Percentiles rank a stretch among this genome's conserved stretches.
Evolutionary conservation across 225 moss, liverwort and hornwort species (phyloP).

Genomic region (Polytrichum formosum): DNA sequence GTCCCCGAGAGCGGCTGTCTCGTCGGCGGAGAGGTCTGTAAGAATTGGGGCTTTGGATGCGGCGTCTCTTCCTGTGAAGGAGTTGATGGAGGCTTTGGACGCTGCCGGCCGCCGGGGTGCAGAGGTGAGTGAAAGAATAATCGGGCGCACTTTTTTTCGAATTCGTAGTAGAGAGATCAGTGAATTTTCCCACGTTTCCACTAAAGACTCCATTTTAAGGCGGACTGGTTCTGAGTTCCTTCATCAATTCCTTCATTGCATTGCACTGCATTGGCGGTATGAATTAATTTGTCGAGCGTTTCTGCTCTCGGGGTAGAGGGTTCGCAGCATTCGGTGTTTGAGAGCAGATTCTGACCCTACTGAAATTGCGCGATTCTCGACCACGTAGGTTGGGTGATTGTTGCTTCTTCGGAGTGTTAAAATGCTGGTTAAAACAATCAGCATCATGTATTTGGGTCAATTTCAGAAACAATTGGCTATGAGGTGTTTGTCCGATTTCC

Average conservation of each 20-base stretch:
- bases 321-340: background rate
- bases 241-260: background rate
- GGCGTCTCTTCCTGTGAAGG: slow-evolving; percentile 47
- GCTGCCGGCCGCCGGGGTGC: slow-evolving; percentile 64
- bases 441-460: background rate
- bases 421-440: background rate
- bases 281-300: background rate
- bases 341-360: background rate
- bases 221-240: background rate
- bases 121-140: slow-evolving; percentile 43
- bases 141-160: background rate
- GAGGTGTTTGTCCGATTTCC: background rate
- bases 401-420: background rate
- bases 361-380: too few species aligned
- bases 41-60: slow-evolving; percentile 44
- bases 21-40: slow-evolving; percentile 19
- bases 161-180: background rate
- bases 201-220: too few species aligned
- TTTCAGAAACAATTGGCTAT: background rate
- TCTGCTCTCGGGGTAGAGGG: background rate
- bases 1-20: slow-evolving; percentile 29
- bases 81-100: slow-evolving; percentile 58
- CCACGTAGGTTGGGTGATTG: too few species aligned
- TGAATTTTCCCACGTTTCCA: background rate
- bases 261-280: background rate